Base-by-base conservation (phyloP, 148 eudicot species). In the Vaccinium macrocarpon region DNA sequence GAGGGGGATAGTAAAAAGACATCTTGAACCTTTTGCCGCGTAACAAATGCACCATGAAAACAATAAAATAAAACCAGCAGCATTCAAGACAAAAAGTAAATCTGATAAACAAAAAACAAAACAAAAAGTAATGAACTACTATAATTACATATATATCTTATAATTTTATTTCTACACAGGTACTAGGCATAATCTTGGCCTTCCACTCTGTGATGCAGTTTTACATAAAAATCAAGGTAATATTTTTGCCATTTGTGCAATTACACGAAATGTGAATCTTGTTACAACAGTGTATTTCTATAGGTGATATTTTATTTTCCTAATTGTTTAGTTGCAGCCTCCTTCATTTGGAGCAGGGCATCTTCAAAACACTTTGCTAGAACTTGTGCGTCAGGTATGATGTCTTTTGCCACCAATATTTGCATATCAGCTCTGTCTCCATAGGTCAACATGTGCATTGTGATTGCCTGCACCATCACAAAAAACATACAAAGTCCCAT, bases 401-500 rank as follows among this genome's bases (percentile, higher is more conserved):
- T 88, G 6, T 95, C 96, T 87, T 92, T 93, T 3, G 98, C 96
- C 3, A 93, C 98, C 64, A 89, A 80, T 18, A 95, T 90, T 81
- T 95, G 98, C 84, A 95, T 78, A 53, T 95, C 92, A 2, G 92
- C 98, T 64, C 86, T 87, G 38, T 91, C 98, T 27, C 88, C 89
- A 62, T 95, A 95, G 79, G 95, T 91, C 87, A 94, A 86, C 93
- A 95, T 86, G 76, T 93, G 92, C 90, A 94, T 81, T 55, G 92
- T 92, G 70, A 94, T 81, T 42, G 94, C 96, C 98, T 94, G 89
- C 78, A 84, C 8, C 68, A 87, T n/a, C 15, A 23, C 10, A 42
- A 84, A n/a, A 42, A 14, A 78, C 10, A 84, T 15, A 5, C 5
- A 35, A 49, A 49, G 13, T 49, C 21, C 79, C 56, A 56, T 49